Evolutionary conservation across 495 filamentous ascomycete genomes (phyloP).

Genomic region (Cetradonia linearis): DNA sequence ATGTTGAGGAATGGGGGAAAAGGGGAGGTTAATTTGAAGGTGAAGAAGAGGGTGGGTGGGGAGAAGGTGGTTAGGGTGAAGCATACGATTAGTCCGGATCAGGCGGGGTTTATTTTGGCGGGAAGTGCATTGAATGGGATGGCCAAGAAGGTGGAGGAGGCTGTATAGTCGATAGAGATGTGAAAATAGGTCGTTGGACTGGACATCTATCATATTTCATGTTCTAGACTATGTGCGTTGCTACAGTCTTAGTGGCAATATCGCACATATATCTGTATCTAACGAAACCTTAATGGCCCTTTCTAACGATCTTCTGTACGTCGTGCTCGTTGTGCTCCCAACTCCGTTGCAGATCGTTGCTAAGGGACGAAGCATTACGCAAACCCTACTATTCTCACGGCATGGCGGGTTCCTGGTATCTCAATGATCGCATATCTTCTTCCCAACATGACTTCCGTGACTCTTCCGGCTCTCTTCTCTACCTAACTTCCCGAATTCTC

Average conservation of each 20-base stretch:
- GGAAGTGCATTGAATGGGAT: conserved; percentile 90
- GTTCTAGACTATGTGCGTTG: background rate
- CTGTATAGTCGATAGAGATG: background rate
- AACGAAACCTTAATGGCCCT: background rate
- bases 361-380: background rate
- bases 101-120: conserved; percentile 81
- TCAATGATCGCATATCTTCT: background rate
- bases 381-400: background rate
- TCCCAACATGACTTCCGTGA: background rate
- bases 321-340: background rate
- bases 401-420: background rate
- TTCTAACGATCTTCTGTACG: background rate
- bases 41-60: conserved; percentile 52
- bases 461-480: background rate
- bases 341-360: background rate
- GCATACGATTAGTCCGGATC: conserved; percentile 78
- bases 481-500: background rate
- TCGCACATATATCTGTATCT: background rate
- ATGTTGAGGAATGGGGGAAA: conserved; percentile 66
- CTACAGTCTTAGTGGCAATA: background rate
- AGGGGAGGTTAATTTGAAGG: conserved; percentile 60
- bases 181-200: background rate
- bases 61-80: conserved; percentile 53
- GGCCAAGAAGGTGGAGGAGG: conserved; percentile 36
- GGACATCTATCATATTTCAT: background rate